Conservation (phyloP, 768 basidiomycete species). For the Pholiota conissans region DNA sequence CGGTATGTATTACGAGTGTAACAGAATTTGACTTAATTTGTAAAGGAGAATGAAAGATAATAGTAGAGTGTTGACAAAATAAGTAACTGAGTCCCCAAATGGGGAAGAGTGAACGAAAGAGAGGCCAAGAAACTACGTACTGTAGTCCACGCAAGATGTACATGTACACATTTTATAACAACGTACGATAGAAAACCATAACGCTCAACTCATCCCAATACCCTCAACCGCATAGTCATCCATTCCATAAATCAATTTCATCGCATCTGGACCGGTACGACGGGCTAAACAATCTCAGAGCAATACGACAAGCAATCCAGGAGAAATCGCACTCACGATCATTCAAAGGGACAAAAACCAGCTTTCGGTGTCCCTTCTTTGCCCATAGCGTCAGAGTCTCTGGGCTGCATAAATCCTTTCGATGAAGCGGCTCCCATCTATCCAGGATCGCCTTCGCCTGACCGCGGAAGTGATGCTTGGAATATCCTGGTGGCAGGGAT, state of each 20-base stretch:
- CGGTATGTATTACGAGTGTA: no score
- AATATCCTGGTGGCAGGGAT: not conserved
- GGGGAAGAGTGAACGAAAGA: no score
- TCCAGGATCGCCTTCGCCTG: not conserved
- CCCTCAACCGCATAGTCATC: not conserved
- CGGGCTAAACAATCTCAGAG: not conserved
- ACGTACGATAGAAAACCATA: not conserved
- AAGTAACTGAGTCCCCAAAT: no score
- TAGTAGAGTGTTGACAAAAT: no score
- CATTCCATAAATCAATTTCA: not conserved
- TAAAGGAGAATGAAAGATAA: no score
- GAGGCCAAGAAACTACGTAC: no score
- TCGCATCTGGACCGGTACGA: not conserved
- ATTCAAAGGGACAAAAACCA: not conserved
- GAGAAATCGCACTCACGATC: not conserved
- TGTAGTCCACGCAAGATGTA: no score
- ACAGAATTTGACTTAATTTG: no score
- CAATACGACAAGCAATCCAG: not conserved
- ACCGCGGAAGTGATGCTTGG: not conserved
- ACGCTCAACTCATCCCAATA: not conserved
- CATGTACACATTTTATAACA: no score
- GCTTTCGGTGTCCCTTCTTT: not conserved
- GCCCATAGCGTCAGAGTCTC: not conserved
- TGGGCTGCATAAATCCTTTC: not conserved
- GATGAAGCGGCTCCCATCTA: not conserved